Evolutionary conservation across 164 flowering plant genomes (phyloP).

Genomic region (Cinnamomum micranthum): DNA sequence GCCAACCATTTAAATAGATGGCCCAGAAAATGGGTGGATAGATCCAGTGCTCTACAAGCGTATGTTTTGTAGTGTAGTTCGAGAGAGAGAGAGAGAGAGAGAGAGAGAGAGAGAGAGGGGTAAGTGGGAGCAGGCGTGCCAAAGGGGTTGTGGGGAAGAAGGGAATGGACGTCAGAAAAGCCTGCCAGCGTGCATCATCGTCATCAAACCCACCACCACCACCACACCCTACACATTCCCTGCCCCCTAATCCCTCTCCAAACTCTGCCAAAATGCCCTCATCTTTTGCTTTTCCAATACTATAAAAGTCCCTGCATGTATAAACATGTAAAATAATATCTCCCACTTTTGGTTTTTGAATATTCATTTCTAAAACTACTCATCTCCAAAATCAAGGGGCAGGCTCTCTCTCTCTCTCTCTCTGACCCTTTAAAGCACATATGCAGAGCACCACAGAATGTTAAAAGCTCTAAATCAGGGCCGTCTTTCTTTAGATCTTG

Average conservation of each 20-base stretch:
- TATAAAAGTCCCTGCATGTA: slow-evolving; percentile 19
- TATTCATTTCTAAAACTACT: slow-evolving; percentile 4
- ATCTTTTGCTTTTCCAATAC: slow-evolving; percentile 28
- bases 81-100: slow-evolving; percentile 19
- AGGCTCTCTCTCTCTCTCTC: slow-evolving; percentile 17
- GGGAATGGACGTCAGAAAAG: slow-evolving; percentile 44
- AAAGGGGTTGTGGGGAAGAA: slow-evolving; percentile 22
- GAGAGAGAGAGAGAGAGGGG: slow-evolving; percentile 20
- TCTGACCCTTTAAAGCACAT: background rate
- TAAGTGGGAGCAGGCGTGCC: slow-evolving; percentile 85
- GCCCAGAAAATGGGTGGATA: too few species aligned
- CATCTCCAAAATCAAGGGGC: slow-evolving; percentile 27
- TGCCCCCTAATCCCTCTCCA: slow-evolving; percentile 73
- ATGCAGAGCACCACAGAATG: too few species aligned
- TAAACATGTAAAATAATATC: slow-evolving; percentile 15
- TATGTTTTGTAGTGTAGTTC: background rate
- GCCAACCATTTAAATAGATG: too few species aligned
- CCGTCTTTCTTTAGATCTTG: too few species aligned
- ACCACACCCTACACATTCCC: slow-evolving; percentile 47
- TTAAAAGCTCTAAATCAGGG: too few species aligned
- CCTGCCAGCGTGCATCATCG: slow-evolving; percentile 80
- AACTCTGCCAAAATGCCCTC: slow-evolving; percentile 51
- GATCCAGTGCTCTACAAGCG: too few species aligned
- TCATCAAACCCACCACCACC: slow-evolving; percentile 57
- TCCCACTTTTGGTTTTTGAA: slow-evolving; percentile 4